Evolutionary conservation across 179 eudicot genomes (phyloP).

Genomic region (Patellifolia procumbens): DNA sequence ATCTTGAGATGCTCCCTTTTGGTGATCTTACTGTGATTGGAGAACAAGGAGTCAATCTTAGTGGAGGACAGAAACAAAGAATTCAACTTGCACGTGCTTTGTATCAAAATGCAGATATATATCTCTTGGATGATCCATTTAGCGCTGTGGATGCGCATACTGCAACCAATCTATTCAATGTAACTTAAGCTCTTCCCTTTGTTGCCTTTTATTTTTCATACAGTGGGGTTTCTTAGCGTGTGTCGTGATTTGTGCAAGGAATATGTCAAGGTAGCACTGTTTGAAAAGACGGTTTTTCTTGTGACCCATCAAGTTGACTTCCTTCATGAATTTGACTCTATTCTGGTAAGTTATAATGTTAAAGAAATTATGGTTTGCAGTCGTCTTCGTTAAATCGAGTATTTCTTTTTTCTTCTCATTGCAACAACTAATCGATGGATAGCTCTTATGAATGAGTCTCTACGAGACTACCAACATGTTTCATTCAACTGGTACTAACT

Average conservation of each 20-base stretch:
- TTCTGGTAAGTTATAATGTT: constrained; percentile 50
- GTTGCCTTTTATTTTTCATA: not conserved
- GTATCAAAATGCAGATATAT: constrained; percentile 75
- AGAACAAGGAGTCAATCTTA: constrained; percentile 79
- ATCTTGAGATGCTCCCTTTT: constrained; percentile 63
- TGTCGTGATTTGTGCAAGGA: constrained; percentile 41
- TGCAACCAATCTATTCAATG: constrained; percentile 65
- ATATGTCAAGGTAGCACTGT: constrained; percentile 67
- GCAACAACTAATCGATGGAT: too few species aligned
- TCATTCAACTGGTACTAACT: not conserved
- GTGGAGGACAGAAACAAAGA: constrained; percentile 84
- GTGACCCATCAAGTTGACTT: constrained; percentile 88
- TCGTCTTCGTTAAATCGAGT: too few species aligned
- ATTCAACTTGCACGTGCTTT: constrained; percentile 80
- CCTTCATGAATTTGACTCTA: constrained; percentile 64
- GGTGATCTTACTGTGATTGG: constrained; percentile 82
- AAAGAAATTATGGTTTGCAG: not conserved
- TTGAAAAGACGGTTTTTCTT: constrained; percentile 63
- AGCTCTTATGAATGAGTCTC: not conserved
- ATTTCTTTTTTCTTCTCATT: too few species aligned
- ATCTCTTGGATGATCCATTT: constrained; percentile 83
- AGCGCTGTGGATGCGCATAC: constrained; percentile 92
- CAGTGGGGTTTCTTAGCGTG: not conserved
- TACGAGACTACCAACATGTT: not conserved
- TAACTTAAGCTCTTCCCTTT: constrained; percentile 17